These are phyloP conservation scores for Arctium lappa DNA, from an alignment of 129 eudicot genomes.

Conservation along the genomic window DNA sequence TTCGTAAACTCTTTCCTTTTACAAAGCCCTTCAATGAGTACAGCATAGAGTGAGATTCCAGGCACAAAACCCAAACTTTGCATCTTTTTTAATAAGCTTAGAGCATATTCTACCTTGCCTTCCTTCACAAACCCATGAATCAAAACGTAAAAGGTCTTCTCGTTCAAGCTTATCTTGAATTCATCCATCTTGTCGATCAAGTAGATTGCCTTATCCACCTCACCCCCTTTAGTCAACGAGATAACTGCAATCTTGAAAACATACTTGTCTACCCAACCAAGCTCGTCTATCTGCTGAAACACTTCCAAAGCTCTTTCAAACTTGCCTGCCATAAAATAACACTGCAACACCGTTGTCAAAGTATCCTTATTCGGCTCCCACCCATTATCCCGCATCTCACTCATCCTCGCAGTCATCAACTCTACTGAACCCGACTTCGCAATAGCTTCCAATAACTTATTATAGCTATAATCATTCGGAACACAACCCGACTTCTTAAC, in stretches of 20 bases:
- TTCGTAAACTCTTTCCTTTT: conserved; percentile 43
- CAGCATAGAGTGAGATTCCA: conserved; percentile 59
- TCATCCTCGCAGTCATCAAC: conserved; percentile 57
- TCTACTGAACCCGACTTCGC: conserved; percentile 42
- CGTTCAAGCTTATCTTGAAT: conserved; percentile 46
- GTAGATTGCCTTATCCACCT: conserved; percentile 53
- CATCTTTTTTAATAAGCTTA: conserved; percentile 64
- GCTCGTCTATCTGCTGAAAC: conserved; percentile 35
- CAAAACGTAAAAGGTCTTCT: conserved; percentile 66
- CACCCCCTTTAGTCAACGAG: conserved; percentile 53
- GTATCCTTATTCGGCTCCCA: conserved; percentile 68
- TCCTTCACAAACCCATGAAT: conserved; percentile 76
- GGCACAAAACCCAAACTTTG: conserved; percentile 43
- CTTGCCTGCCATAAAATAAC: conserved; percentile 60
- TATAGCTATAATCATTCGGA: conserved; percentile 56
- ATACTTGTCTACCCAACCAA: conserved; percentile 65
- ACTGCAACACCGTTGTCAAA: conserved; percentile 65
- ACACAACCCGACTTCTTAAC: conserved; percentile 54
- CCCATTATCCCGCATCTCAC: conserved; percentile 56
- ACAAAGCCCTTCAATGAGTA: conserved; percentile 61
- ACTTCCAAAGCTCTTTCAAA: conserved; percentile 64
- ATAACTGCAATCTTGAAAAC: conserved; percentile 44
- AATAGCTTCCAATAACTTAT: conserved; percentile 57
- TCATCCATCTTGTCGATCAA: conserved; percentile 56
- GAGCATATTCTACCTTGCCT: conserved; percentile 49